Evolutionary conservation across 768 basidiomycete species (phyloP), one percentile per base, ranked within the genome.

Genomic region (Chlorophyllum brunneum): DNA sequence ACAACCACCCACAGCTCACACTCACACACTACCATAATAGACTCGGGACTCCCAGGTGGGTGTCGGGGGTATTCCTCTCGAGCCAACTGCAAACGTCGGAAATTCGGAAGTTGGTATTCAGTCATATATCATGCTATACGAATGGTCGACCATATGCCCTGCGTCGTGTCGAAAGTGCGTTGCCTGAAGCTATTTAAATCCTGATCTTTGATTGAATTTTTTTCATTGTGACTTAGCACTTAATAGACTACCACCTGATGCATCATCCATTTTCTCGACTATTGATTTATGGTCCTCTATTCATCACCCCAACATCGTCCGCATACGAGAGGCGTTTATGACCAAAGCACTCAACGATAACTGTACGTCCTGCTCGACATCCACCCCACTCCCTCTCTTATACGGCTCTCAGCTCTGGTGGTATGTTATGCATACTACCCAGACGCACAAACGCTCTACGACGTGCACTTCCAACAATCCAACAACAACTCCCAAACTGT

Each of bases 351-450:
- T 99, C 67, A 83, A 84, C 49, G 97, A 98, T 65, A 86, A 85
- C 59, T 98, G 95, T 95, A 61, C 45, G 86, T 73, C 11, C 39
- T n/a, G n/a, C n/a, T n/a, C n/a, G n/a, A n/a, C n/a, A n/a, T n/a
- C 29, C 5, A n/a, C 41, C 36, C 23, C 22, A 55, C 31, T 31
- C 18, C 18, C n/a, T 30, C 20, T 24, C 30, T 48, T 20, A 36
- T 24, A 24, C n/a, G 11, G 11, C 22, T 39, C 46, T 47, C 45
- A 95, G 95, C 97, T 7, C 79, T 99, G 24, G 83, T 98, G 29
- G 86, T 98, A 15, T 90, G 87, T 0, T 97, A 94, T 63, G 84
- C 92, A 33, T 98, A 91, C 65, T 83, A 94, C 61, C 83, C 97
- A 0, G 82, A 85, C 58, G 80, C 93, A 1, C 78, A 83, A 56